phyloP scores from a whole-genome alignment of 176 grass and related monocot species.

The Zoysia japonica region DNA sequence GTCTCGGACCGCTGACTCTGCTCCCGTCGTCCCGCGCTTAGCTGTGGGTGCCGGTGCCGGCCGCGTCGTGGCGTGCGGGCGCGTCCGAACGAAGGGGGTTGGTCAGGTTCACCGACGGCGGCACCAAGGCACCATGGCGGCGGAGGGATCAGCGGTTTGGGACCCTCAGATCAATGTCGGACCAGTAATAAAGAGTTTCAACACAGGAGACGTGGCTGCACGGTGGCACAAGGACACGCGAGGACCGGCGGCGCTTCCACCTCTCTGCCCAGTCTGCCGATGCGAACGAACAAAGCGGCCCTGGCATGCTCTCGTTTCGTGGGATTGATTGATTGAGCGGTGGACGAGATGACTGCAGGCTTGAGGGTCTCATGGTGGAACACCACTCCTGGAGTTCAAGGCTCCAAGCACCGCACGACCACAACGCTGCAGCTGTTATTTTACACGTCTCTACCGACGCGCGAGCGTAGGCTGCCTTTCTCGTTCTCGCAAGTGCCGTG shows the following conservation, averaged over 20 bases:
- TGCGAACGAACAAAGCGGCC: no score
- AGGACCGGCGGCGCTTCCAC: no score
- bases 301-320: no score
- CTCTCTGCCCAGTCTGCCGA: no score
- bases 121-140: no score
- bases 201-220: neutral
- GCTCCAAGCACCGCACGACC: no score
- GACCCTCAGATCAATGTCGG: neutral
- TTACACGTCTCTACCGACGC: neutral
- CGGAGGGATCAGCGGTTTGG: neutral
- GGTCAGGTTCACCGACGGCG: no score
- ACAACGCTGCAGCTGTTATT: no score
- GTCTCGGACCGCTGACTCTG: neutral
- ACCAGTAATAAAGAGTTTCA: no score
- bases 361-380: neutral
- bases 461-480: neutral
- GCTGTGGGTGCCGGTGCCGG: neutral
- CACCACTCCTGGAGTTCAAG: neutral
- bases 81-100: neutral
- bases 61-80: neutral
- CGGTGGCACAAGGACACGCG: neutral
- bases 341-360: no score
- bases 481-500: no score
- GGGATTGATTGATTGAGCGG: no score
- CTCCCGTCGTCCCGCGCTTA: neutral